Evolutionary conservation across 352 stramenopile species (phyloP), one percentile per base, ranked within the genome.

Genomic region (Peronosclerospora sorghi): DNA sequence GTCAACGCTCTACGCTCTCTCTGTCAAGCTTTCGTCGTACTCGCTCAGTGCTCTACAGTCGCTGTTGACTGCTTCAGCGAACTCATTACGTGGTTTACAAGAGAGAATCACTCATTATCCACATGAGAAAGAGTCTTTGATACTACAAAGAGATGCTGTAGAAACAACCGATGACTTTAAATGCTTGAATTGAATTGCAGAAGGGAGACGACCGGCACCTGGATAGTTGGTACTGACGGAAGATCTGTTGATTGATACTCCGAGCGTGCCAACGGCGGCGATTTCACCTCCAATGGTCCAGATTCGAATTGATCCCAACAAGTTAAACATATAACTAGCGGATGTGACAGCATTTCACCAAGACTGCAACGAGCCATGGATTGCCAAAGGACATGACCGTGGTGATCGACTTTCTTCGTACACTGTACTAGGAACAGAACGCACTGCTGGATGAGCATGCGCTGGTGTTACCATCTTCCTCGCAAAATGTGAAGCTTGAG

Each of bases 401-500:
- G 45, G 18, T 21, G 32, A 46, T 32, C 55, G 70, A n/a, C 30
- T 15, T 4, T 35, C 59, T 26, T 48, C 39, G 1, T 37, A 60
- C 13, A 44, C 56, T 3, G 56, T 44, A 8, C 32, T 79, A 32
- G 57, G 65, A 21, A 73, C 19, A 65, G 65, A 41, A 89, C 73
- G 0, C 61, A 62, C 17, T 72, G 73, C 15, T 90, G 74, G 70
- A 81, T 90, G 74, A 62, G 55, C 21, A 78, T 91, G 68, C 75
- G 68, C 17, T 91, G 79, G 79, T 77, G 67, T 23, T 91, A 91
- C 36, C 70, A 83, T 24, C 49, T 89, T 15, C 76, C 79, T 26
- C 65, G 79, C 43, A 63, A 48, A 34, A 51, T 91, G 20, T 42
- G 45, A n/a, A n/a, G n/a, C n/a, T n/a, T n/a, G n/a, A n/a, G n/a